Base-by-base conservation (phyloP, 495 filamentous ascomycete species). In the Penicillium coffeae region DNA sequence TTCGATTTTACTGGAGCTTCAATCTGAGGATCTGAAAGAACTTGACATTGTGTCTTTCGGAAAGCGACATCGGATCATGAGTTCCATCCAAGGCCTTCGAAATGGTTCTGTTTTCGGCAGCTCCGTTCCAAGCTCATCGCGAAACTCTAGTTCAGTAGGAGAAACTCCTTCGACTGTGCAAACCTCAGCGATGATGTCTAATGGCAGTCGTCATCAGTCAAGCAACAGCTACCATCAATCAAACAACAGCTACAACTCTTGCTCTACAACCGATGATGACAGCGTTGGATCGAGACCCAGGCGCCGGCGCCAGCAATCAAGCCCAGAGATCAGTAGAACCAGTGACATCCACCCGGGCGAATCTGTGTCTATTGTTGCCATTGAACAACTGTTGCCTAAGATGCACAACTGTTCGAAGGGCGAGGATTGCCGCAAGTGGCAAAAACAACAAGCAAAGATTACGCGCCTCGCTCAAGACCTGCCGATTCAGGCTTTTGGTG, bases 41-140 rank as follows among this genome's bases (percentile, higher is more conserved):
- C 82, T 96, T 4, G 86, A 86, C 16, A 94, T 98, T 50, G 69
- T 77, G n/a, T 96, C 93, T 0, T 96, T 96, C 67, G 93, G 93
- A 13, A 89, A 92, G 54, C 81, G 93, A 16, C 89, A 89, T 43
- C 80, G 78, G 50, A 58, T 98, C 0, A 95, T 94, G 90, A 81
- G 82, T 53, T 85, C 87, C 51, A 95, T 97, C 47, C n/a, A 32
- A 5, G n/a, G 16, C 22, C 30, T 45, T n/a, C 16, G 38, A 5
- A 21, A 21, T 13, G 20, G 38, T 21, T 4, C 38, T 25, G 10
- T 22, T 6, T 41, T 19, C 1, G 43, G 27, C 19, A 40, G 22
- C 13, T 3, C 21, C 2, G 15, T 34, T 20, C 12, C 34, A 38
- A 34, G 32, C 19, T 47, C 25, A 22, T 21, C 38, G 5, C n/a